Evolutionary conservation across 306 rosid species (phyloP).

Genomic region (Dalbergia cochinchinensis): DNA sequence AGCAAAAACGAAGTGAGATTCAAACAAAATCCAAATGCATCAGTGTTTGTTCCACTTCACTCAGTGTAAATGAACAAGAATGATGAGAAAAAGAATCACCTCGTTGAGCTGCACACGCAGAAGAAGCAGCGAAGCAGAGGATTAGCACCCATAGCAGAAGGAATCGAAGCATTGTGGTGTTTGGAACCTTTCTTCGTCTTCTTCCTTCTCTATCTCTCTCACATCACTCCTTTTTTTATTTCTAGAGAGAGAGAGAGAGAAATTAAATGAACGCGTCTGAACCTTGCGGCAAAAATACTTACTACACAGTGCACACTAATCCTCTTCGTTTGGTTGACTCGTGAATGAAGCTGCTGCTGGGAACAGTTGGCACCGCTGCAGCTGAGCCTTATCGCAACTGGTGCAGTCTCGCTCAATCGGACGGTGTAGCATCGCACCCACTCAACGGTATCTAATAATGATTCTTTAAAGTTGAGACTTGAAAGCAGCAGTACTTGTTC

Average conservation of each 20-base stretch:
- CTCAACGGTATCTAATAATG: background rate
- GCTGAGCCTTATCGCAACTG: background rate
- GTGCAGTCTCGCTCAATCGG: background rate
- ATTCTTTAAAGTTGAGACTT: background rate
- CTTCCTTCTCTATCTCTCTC: conserved; percentile 30
- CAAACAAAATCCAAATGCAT: conserved; percentile 31
- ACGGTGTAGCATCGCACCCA: conserved; percentile 34
- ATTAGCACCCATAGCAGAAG: conserved; percentile 61
- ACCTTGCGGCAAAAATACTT: conserved; percentile 20
- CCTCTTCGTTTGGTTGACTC: conserved; percentile 50
- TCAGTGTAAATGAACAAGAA: conserved; percentile 7
- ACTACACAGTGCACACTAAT: conserved; percentile 12
- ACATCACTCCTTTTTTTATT: conserved; percentile 42
- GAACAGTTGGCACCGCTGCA: conserved; percentile 17
- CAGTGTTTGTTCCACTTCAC: background rate
- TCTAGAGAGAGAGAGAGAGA: conserved; percentile 45
- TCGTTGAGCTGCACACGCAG: conserved; percentile 54
- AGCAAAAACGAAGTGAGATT: conserved; percentile 33
- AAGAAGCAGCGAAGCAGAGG: conserved; percentile 48
- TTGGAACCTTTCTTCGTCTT: conserved; percentile 30
- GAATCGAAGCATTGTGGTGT: conserved; percentile 58
- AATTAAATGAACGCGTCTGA: conserved; percentile 52
- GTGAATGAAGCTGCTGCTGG: conserved; percentile 1
- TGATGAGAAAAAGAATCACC: conserved; percentile 48
- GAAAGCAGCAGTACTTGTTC: too few species aligned